phyloP scores from a whole-genome alignment of 169 alveolate genomes.

The Cryptosporidium ubiquitum region DNA sequence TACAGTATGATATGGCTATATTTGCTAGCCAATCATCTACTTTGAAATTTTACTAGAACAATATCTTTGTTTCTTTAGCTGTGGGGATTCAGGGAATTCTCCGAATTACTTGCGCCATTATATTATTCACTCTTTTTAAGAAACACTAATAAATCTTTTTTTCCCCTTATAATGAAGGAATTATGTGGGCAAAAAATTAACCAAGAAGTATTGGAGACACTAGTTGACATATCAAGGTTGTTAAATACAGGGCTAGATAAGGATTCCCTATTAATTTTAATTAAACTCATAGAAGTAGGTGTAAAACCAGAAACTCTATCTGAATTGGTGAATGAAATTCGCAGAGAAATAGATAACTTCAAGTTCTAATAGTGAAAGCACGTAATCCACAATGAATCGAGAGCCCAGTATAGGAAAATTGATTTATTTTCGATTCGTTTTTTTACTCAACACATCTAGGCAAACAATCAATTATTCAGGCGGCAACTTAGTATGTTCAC shows the following conservation, averaged over 20 bases:
- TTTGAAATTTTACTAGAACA: no score
- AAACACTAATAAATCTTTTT: not conserved
- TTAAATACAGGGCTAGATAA: constrained; percentile 45
- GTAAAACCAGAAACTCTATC: constrained; percentile 66
- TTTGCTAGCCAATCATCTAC: not conserved
- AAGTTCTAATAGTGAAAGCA: not conserved
- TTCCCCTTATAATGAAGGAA: not conserved
- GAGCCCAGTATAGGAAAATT: not conserved
- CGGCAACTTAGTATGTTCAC: not conserved
- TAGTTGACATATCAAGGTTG: constrained; percentile 15
- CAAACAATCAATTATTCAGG: not conserved
- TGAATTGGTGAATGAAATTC: constrained; percentile 31
- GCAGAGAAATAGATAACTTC: constrained; percentile 25
- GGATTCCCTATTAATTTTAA: constrained; percentile 34
- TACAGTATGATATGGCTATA: not conserved
- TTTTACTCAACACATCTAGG: not conserved
- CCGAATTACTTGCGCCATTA: not conserved
- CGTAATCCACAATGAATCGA: not conserved
- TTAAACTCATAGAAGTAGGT: constrained; percentile 30
- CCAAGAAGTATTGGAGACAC: constrained; percentile 34
- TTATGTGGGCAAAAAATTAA: not conserved
- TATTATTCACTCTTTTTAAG: not conserved
- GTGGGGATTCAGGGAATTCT: not conserved
- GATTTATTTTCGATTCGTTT: not conserved
- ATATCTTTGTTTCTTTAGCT: not conserved